A percentile compares a stretch with the other conserved stretches of the same genome.
phyloP scores from a whole-genome alignment of 106 monocot species.

The Narthecium ossifragum region DNA sequence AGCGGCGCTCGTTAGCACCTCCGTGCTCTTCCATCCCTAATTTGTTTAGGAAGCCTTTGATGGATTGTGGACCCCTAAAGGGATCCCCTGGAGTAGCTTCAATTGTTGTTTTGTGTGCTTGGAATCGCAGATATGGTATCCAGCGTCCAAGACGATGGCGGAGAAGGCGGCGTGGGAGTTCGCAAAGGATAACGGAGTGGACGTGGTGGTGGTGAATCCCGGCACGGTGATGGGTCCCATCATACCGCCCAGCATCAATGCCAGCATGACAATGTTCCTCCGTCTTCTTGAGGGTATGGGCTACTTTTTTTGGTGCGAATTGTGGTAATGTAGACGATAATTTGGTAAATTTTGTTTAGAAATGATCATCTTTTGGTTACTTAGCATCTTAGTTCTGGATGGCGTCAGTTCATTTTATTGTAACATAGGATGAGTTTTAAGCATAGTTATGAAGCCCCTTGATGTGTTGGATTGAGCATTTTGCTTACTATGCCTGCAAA shows the following conservation, averaged over 20 bases:
- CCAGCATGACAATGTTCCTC: conserved; percentile 68
- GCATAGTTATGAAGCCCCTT: too few species aligned
- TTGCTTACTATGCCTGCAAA: too few species aligned
- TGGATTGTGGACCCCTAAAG: too few species aligned
- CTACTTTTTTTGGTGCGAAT: not conserved
- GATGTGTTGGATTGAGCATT: too few species aligned
- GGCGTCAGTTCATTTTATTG: too few species aligned
- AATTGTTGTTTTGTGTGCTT: not conserved
- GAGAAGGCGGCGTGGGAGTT: conserved; percentile 93
- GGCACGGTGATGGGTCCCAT: conserved; percentile 84
- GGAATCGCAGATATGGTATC: conserved; percentile 71
- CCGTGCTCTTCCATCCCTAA: not conserved
- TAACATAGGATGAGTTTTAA: too few species aligned
- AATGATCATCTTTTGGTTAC: too few species aligned
- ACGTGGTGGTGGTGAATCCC: conserved; percentile 85
- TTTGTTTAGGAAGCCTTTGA: too few species aligned
- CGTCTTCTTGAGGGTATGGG: conserved; percentile 61
- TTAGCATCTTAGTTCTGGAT: too few species aligned
- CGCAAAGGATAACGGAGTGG: conserved; percentile 54
- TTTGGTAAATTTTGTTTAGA: too few species aligned
- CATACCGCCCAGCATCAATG: conserved; percentile 62
- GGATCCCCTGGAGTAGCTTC: too few species aligned
- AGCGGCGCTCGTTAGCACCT: too few species aligned
- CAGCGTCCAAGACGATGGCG: conserved; percentile 79
- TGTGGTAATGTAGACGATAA: not conserved